A percentile compares a stretch with the other conserved stretches of the same genome.
phyloP scores from a whole-genome alignment of 129 eudicot genomes.

The Lactuca sativa region DNA sequence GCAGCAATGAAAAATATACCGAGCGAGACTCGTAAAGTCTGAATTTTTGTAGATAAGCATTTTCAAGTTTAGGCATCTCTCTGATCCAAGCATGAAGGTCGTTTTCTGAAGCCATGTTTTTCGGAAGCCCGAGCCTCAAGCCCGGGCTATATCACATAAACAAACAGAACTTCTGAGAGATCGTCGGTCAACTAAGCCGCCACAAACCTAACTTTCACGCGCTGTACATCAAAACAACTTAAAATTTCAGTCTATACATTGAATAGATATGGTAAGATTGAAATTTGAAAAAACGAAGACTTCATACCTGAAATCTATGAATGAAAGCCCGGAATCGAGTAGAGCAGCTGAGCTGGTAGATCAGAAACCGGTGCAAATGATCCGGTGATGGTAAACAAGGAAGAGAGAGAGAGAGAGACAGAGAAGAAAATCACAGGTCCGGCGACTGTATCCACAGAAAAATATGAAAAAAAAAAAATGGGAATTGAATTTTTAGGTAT shows the following conservation, averaged over 20 bases:
- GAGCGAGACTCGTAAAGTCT: slow-evolving; percentile 84
- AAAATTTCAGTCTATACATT: not conserved
- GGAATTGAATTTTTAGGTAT: slow-evolving; percentile 27
- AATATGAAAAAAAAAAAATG: not conserved
- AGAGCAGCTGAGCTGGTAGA: slow-evolving; percentile 11
- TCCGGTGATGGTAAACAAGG: slow-evolving; percentile 14
- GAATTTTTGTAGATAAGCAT: slow-evolving; percentile 61
- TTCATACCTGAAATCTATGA: slow-evolving; percentile 17
- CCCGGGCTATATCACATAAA: slow-evolving; percentile 35
- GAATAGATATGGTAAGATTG: not conserved
- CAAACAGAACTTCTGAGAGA: slow-evolving; percentile 7
- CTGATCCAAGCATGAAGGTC: slow-evolving; percentile 31
- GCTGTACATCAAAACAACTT: not conserved
- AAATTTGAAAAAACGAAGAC: not conserved
- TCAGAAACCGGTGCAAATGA: slow-evolving; percentile 27
- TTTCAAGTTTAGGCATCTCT: slow-evolving; percentile 28
- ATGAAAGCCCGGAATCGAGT: not conserved
- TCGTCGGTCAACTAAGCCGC: slow-evolving; percentile 40
- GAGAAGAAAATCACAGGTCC: slow-evolving; percentile 28
- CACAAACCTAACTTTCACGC: slow-evolving; percentile 23
- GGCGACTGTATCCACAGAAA: slow-evolving; percentile 42
- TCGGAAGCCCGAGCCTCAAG: slow-evolving; percentile 49
- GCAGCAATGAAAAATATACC: slow-evolving; percentile 39
- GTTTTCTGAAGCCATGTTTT: slow-evolving; percentile 36
- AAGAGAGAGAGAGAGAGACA: slow-evolving; percentile 10